A percentile compares a stretch with the other conserved stretches of the same genome.
Evolutionary conservation across 1,284 basidiomycete genomes (phyloP).

Genomic region (Salmacisia buchloeana): DNA sequence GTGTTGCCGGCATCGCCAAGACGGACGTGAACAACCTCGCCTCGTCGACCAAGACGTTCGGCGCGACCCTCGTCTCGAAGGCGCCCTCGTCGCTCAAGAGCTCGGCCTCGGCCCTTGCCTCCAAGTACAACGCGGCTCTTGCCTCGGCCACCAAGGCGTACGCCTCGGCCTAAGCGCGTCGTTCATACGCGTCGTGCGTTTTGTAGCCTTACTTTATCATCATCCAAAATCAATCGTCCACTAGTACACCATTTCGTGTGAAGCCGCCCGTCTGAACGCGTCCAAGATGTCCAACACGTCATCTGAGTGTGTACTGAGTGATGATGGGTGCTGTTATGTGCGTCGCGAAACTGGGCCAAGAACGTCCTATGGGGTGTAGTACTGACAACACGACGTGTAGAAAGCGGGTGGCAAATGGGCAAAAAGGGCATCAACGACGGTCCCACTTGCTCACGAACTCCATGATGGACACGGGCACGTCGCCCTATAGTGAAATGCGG

Average conservation of each 20-base stretch:
- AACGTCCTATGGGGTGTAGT: no score
- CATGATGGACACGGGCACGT: conserved; percentile 52
- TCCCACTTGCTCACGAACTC: conserved; percentile 7
- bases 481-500: neutral
- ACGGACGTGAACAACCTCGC: conserved; percentile 10
- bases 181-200: no score
- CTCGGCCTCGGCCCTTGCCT: conserved; percentile 6
- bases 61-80: conserved; percentile 12
- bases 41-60: conserved; percentile 13
- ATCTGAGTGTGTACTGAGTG: no score
- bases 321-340: no score
- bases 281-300: no score
- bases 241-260: no score
- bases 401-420: no score
- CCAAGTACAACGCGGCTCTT: conserved; percentile 14
- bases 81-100: conserved; percentile 10
- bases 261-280: no score
- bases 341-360: no score
- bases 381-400: no score
- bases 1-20: conserved; percentile 15
- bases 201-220: no score
- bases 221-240: no score
- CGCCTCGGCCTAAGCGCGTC: neutral
- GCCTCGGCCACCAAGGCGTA: conserved; percentile 11
- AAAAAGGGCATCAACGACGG: neutral